Percentiles rank a stretch among this genome's conserved stretches.
phyloP scores from a whole-genome alignment of 129 eudicot genomes.

The Artemisia annua region DNA sequence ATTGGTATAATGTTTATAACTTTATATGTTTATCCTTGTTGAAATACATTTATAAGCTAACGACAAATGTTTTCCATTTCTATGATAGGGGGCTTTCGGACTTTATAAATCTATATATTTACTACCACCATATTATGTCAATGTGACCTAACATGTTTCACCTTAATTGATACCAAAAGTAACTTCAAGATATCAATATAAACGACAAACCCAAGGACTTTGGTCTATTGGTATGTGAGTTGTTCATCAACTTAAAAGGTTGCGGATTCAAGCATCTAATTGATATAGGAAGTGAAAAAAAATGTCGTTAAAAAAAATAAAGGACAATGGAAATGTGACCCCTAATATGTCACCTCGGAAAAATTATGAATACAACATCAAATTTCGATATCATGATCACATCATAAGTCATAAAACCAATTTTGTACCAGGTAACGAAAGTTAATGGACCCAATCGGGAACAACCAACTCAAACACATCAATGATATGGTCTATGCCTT shows the following conservation, averaged over 20 bases:
- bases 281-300: too few species aligned
- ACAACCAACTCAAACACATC: not conserved
- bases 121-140: not conserved
- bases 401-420: not conserved
- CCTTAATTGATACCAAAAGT: not conserved
- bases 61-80: not conserved
- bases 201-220: not conserved
- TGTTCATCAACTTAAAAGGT: too few species aligned
- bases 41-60: not conserved
- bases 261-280: too few species aligned
- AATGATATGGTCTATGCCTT: not conserved
- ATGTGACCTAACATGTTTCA: constrained; percentile 2
- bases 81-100: not conserved
- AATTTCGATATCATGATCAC: not conserved
- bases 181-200: not conserved
- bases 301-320: too few species aligned
- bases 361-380: not conserved
- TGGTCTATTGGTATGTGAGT: too few species aligned
- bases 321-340: not conserved
- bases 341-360: not conserved
- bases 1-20: too few species aligned
- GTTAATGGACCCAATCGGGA: not conserved
- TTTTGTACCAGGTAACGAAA: not conserved
- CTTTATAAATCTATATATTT: not conserved
- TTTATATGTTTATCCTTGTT: not conserved